Percentiles rank a stretch among this genome's conserved stretches.
Conservation (phyloP, 192 early-diverging fungal species). For the Umbelopsis ramanniana region DNA sequence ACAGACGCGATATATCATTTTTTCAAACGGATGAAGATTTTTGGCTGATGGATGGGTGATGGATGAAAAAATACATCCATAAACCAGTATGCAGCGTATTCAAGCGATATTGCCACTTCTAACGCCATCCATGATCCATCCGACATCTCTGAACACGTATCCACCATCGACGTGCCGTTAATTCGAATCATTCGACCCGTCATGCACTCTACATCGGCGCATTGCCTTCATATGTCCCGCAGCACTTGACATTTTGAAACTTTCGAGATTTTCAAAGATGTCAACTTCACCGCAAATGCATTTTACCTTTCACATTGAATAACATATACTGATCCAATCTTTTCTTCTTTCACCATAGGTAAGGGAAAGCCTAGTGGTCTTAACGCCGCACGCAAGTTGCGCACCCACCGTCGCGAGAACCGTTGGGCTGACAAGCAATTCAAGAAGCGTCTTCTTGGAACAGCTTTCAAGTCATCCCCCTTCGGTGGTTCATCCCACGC, state of each 20-base stretch:
- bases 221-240: not conserved
- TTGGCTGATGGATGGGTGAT: slow-evolving; percentile 10
- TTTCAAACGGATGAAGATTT: not conserved
- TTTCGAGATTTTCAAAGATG: not conserved
- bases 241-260: not conserved
- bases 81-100: not conserved
- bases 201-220: no score
- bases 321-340: not conserved
- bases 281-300: not conserved
- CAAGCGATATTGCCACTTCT: not conserved
- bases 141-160: not conserved
- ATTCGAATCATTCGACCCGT: no score
- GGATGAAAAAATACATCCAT: not conserved
- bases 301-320: not conserved
- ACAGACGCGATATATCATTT: not conserved
- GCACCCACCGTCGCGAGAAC: slow-evolving; percentile 96
- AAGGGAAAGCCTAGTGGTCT: slow-evolving; percentile 97
- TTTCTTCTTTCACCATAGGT: slow-evolving; percentile 41
- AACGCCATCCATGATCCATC: not conserved
- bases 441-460: slow-evolving; percentile 98
- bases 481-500: slow-evolving; percentile 99
- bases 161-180: no score
- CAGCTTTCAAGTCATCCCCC: slow-evolving; percentile 96
- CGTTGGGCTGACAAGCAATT: slow-evolving; percentile 99
- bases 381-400: slow-evolving; percentile 97